Conservation (phyloP, 139 green algal genomes). For the Yamagishiella unicocca region DNA sequence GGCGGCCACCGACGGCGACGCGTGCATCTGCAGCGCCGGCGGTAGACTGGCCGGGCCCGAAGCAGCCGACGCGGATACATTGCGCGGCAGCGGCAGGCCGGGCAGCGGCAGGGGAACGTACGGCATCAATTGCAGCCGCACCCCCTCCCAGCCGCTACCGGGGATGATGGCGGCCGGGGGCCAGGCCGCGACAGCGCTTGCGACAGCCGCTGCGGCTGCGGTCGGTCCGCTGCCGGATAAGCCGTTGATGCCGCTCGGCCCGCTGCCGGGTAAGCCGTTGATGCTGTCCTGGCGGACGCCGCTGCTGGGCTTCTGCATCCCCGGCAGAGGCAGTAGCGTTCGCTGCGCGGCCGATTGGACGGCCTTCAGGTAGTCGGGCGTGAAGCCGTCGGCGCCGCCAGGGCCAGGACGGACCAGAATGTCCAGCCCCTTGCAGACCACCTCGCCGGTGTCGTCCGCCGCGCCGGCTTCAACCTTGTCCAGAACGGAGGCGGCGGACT, state of each 20-base stretch:
- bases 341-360: neutral
- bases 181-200: too few relatives aligned
- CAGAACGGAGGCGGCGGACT: too few relatives aligned
- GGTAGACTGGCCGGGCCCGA: neutral
- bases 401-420: neutral
- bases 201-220: too few relatives aligned
- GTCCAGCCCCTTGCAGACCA: neutral
- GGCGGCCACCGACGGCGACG: neutral
- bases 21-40: neutral
- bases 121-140: neutral
- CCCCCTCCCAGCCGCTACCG: neutral
- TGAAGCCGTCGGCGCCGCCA: neutral
- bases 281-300: neutral
- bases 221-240: too few relatives aligned
- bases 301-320: neutral
- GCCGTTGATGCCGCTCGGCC: neutral
- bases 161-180: too few relatives aligned
- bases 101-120: slow-evolving; percentile 9
- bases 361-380: slow-evolving; percentile 4
- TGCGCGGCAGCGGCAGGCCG: neutral
- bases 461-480: too few relatives aligned
- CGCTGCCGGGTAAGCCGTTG: neutral
- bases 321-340: neutral
- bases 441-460: too few relatives aligned
- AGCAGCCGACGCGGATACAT: too few relatives aligned